phyloP scores from a whole-genome alignment of 306 rosid species.

The Vicia sativa region DNA sequence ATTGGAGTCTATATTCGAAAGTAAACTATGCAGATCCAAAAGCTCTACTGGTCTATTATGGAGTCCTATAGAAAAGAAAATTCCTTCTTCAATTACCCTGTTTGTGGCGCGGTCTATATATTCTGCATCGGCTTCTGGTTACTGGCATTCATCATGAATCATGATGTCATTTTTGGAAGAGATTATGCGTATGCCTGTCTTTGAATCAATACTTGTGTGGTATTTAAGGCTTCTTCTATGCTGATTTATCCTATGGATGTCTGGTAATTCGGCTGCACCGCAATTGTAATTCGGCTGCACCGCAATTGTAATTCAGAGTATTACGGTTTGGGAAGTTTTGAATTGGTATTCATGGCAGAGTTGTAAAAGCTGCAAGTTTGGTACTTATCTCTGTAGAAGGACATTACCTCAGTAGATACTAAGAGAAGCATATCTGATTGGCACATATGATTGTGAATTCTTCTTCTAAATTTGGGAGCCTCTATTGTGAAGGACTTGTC shows the following conservation, averaged over 20 bases:
- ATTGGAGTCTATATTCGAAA: constrained; percentile 40
- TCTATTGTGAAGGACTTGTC: constrained; percentile 42
- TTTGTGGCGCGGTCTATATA: constrained; percentile 35
- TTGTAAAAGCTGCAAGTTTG: constrained; percentile 43
- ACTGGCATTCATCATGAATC: constrained; percentile 49
- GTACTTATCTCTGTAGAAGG: constrained; percentile 49
- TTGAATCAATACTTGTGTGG: constrained; percentile 33
- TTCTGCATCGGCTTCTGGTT: constrained; percentile 51
- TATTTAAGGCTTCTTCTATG: constrained; percentile 29
- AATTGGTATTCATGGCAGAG: constrained; percentile 40
- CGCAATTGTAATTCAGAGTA: constrained; percentile 33
- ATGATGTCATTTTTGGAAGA: constrained; percentile 54
- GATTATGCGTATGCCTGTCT: constrained; percentile 20
- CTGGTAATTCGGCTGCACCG: constrained; percentile 40
- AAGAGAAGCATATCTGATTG: constrained; percentile 45
- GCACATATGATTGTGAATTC: constrained; percentile 45
- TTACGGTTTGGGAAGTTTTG: constrained; percentile 42
- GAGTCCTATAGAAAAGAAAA: constrained; percentile 34
- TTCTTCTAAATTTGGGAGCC: constrained; percentile 44
- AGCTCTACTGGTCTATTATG: constrained; percentile 26
- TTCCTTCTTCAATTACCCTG: constrained; percentile 46
- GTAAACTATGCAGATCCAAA: constrained; percentile 46
- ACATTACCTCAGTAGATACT: constrained; percentile 34
- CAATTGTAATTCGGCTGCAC: constrained; percentile 33
- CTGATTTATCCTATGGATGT: constrained; percentile 34